A percentile compares a stretch with the other conserved stretches of the same genome.
Evolutionary conservation across 805 yeast genomes (phyloP).

Genomic region (Saturnispora halmiae): DNA sequence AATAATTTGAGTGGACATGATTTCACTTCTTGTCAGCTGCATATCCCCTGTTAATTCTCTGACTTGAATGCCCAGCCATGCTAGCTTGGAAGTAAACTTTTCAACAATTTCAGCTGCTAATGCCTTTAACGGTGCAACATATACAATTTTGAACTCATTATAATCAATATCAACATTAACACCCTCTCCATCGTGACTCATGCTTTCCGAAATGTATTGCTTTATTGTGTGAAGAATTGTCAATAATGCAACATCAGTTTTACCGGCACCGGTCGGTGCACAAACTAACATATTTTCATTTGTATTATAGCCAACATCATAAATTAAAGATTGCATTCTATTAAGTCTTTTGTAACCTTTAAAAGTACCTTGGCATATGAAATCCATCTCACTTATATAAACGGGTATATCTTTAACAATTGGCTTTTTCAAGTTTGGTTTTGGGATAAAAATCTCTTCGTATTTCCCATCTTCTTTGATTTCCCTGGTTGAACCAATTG

Average conservation of each 20-base stretch:
- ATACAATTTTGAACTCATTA: constrained; percentile 82
- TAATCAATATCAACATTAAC: constrained; percentile 58
- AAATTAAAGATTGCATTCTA: constrained; percentile 84
- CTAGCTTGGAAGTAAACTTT: constrained; percentile 66
- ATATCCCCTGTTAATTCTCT: constrained; percentile 91
- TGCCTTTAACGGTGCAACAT: constrained; percentile 90
- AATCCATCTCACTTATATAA: constrained; percentile 56
- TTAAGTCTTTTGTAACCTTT: constrained; percentile 68
- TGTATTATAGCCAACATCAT: constrained; percentile 84
- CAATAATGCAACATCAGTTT: constrained; percentile 84
- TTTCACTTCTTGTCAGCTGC: constrained; percentile 80
- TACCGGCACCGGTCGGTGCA: constrained; percentile 98
- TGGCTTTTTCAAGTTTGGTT: constrained; percentile 42
- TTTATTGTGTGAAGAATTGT: constrained; percentile 71
- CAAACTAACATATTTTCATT: constrained; percentile 93
- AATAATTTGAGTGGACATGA: constrained; percentile 71
- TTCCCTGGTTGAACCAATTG: constrained; percentile 67
- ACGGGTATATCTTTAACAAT: constrained; percentile 43
- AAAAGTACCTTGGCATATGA: constrained; percentile 76
- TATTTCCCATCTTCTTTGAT: constrained; percentile 34
- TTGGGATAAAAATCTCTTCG: constrained; percentile 82
- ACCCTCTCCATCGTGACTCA: constrained; percentile 33
- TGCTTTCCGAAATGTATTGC: constrained; percentile 51
- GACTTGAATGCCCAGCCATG: constrained; percentile 81
- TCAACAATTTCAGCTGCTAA: constrained; percentile 95